Base-by-base conservation (phyloP, 2,329 filamentous ascomycete genomes). In the Fusarium bulbicola region DNA sequence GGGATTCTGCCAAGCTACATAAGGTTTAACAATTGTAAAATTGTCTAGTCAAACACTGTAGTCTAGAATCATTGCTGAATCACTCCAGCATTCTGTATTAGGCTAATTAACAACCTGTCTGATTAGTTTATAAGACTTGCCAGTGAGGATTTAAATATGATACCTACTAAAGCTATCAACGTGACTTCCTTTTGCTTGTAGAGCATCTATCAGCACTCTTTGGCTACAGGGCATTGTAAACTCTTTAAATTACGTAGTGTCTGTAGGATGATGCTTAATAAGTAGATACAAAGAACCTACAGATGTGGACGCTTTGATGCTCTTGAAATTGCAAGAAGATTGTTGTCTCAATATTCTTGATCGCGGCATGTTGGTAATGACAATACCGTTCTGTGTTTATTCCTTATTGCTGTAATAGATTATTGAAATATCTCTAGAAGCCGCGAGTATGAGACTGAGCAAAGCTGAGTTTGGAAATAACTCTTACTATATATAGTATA, bases 371-470 rank as follows among this genome's bases (percentile, higher is more conserved):
- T 36, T 4, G 5, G 15, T 1, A 5, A 36, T 16, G 0, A 16
- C 34, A 5, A 16, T 36, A 3, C 34, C 34, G 34, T 36, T 18
- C 0, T 36, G 15, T 18, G 1, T 18, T 7, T 1, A 5, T 7
- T 20, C 2, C n/a, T 36, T 12, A 3, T 11, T 15, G 0, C 3
- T 11, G 4, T 10, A 21, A 8, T 8, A 3, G 0, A 15, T 20
- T 36, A 1, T 5, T 3, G 1, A 2, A n/a, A 4, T 0, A 0
- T 20, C 5, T 3, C 21, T 1, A 11, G 7, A 24, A 24, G 6
- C 11, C 4, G 4, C 5, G 0, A 15, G 13, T 8, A 26, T 26
- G 0, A 32, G 26, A 26, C 1, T 7, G 1, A 4, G 6, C 3
- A 3, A 3, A 26, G 3, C 4, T 6, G 1, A 52, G n/a, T 9